Evolutionary conservation across 2,329 filamentous ascomycete genomes (phyloP).

Genomic region (Thyridium curvatum): DNA sequence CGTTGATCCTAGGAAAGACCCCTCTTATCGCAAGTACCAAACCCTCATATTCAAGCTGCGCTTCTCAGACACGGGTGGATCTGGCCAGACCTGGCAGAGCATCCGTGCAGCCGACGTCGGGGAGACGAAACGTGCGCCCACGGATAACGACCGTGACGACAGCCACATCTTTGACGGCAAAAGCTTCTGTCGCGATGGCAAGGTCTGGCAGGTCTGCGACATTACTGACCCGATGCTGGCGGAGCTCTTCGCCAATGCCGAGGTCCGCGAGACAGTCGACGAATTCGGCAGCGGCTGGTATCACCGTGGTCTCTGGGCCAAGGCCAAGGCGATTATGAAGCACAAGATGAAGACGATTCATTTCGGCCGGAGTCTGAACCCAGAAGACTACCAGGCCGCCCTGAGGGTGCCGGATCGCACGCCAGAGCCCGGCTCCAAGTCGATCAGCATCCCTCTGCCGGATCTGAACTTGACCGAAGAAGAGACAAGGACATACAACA

Average conservation of each 20-base stretch:
- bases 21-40: slow-evolving; percentile 76
- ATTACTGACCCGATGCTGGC: slow-evolving; percentile 73
- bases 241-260: slow-evolving; percentile 56
- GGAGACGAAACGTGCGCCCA: slow-evolving; percentile 2
- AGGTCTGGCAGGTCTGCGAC: slow-evolving; percentile 93
- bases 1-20: slow-evolving; percentile 73
- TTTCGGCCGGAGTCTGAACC: slow-evolving; percentile 43
- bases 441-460: slow-evolving; percentile 29
- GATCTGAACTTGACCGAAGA: slow-evolving; percentile 29
- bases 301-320: slow-evolving; percentile 72
- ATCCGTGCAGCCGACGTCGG: slow-evolving; percentile 13
- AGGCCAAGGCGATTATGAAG: slow-evolving; percentile 82
- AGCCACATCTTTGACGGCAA: slow-evolving; percentile 81
- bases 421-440: slow-evolving; percentile 15
- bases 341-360: slow-evolving; percentile 70
- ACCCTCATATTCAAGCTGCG: slow-evolving; percentile 79
- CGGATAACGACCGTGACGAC: slow-evolving; percentile 24
- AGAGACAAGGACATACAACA: slow-evolving; percentile 25
- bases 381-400: slow-evolving; percentile 38
- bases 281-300: slow-evolving; percentile 72
- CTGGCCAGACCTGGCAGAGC: slow-evolving; percentile 36
- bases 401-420: slow-evolving; percentile 28
- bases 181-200: slow-evolving; percentile 69
- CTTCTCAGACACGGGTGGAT: slow-evolving; percentile 38
- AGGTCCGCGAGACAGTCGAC: slow-evolving; percentile 54